Evolutionary conservation across 352 stramenopile species (phyloP).

Genomic region (Globisporangium lucens): DNA sequence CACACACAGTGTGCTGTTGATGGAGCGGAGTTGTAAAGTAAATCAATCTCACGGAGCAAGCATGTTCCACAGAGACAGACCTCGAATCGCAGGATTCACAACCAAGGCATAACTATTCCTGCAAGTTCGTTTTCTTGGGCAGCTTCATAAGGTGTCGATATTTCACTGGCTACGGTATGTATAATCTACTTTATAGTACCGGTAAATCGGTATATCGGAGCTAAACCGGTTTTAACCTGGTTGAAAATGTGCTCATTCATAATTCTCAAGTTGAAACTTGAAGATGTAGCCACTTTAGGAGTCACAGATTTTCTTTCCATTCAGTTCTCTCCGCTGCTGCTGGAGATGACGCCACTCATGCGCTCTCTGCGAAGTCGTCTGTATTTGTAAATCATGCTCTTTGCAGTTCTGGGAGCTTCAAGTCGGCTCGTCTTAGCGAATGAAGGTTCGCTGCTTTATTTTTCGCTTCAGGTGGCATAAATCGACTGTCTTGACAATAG

Average conservation of each 20-base stretch:
- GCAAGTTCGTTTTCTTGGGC: no score
- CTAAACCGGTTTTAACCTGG: neutral
- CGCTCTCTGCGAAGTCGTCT: neutral
- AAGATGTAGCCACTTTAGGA: neutral
- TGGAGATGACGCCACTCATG: neutral
- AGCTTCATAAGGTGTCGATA: neutral
- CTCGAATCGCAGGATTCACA: no score
- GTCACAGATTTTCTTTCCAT: neutral
- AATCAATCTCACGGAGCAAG: no score
- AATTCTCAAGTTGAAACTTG: neutral
- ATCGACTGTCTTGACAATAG: neutral
- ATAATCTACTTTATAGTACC: neutral
- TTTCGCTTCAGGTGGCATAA: neutral
- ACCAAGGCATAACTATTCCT: no score
- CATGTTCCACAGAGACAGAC: no score
- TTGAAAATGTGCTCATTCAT: neutral
- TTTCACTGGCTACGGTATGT: neutral
- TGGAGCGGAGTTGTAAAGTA: no score
- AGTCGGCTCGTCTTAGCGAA: constrained; percentile 1
- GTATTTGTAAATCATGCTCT: neutral
- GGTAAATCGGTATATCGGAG: neutral
- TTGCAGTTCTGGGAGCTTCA: constrained; percentile 12
- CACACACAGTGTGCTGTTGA: no score
- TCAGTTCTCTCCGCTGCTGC: neutral
- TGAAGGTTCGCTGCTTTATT: neutral